Evolutionary conservation across 306 rosid species (phyloP), one percentile per base, ranked within the genome.

Genomic region (Sicyos edulis): DNA sequence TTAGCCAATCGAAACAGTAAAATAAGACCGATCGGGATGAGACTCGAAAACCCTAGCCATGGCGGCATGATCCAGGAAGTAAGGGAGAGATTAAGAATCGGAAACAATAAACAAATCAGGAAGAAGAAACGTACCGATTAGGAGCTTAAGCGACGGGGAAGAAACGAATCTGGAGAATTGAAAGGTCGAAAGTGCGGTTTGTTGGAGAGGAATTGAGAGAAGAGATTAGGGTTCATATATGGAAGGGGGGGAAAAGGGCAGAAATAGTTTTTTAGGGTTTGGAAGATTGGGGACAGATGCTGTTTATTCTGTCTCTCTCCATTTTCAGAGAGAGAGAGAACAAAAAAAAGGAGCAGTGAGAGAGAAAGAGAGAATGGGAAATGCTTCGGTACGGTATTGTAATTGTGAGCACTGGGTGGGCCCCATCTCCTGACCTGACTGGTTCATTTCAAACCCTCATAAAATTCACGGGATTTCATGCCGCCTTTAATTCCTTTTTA

Each of bases 41-140:
- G 26, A 58, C 52, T 74, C 26, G 71, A 42, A 72, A 84, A 78
- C 87, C 87, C 86, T 54, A 86, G 79, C 74, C 29, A 60, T 54
- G 6, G 19, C 1, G 20, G 6, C 75, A 79, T 74, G 67, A 79
- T 79, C 70, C 66, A 63, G 54, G 15, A 13, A 40, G 51, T 9
- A 21, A 3, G 1, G 37, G 42, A 66, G 21, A 72, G 78, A 73
- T 17, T 29, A 5, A 21, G 73, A 45, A 26, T 45, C 2, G 24
- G 5, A 72, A 72, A 55, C 72, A n/a, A n/a, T n/a, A n/a, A n/a
- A n/a, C n/a, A 7, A 17, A 47, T 47, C 11, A 53, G 55, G 20
- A 24, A 5, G 49, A 74, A 15, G 63, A 57, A 75, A 79, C 79
- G 79, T 70, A 79, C 69, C 79, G 68, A 54, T 75, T 70, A 53